Conservation (phyloP, 768 basidiomycete genomes). For the Xerocomellus intermedius region DNA sequence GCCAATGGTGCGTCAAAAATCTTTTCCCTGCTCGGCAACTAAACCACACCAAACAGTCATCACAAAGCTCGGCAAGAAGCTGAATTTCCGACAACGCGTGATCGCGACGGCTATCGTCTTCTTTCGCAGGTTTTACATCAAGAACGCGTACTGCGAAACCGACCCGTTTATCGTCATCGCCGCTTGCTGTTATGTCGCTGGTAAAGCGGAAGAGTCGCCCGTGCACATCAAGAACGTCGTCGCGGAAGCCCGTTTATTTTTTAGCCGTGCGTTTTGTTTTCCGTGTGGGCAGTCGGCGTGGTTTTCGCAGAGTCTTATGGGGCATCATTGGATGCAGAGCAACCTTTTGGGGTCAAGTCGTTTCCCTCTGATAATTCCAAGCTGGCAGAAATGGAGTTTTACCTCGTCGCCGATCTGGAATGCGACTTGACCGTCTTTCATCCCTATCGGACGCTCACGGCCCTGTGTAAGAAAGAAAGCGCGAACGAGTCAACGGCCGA, state of each 20-base stretch:
- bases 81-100: conserved; percentile 81
- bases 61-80: conserved; percentile 80
- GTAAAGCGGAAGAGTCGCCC: conserved; percentile 96
- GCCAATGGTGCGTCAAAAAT: conserved; percentile 58
- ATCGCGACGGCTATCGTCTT: conserved; percentile 94
- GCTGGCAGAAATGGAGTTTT: conserved; percentile 99
- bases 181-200: conserved; percentile 93
- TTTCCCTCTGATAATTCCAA: conserved; percentile 88
- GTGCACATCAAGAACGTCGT: conserved; percentile 93
- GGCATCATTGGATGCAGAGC: conserved; percentile 36
- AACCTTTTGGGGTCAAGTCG: conserved; percentile 70
- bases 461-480: conserved; percentile 64
- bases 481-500: conserved; percentile 49
- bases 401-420: conserved; percentile 93
- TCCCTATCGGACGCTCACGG: conserved; percentile 86
- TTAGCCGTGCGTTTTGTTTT: conserved; percentile 54
- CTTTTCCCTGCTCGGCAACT: not conserved
- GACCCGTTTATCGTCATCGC: conserved; percentile 92
- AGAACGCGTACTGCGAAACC: conserved; percentile 93
- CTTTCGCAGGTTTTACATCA: conserved; percentile 95
- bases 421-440: conserved; percentile 94
- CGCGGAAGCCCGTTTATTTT: conserved; percentile 74
- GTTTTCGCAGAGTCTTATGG: not conserved
- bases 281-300: not conserved
- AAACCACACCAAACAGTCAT: conserved; percentile 52